phyloP scores from a whole-genome alignment of 78 protist species.

The Dictyostelium purpureum region DNA sequence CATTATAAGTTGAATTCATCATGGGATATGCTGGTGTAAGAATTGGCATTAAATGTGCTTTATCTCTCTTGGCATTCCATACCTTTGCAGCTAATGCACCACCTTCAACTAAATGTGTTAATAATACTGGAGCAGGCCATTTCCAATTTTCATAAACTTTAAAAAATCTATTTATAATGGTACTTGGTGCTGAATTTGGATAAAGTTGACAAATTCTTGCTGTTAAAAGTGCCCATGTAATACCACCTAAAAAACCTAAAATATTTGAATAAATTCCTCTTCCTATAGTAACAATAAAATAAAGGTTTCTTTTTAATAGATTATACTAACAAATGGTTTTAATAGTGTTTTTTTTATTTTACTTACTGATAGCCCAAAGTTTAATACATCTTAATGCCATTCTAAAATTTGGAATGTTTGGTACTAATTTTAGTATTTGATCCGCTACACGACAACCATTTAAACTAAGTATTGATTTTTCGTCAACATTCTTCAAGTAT shows the following conservation, averaged over 20 bases:
- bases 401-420: slow-evolving; percentile 90
- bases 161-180: slow-evolving; percentile 93
- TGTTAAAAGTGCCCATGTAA: slow-evolving; percentile 96
- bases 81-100: slow-evolving; percentile 40
- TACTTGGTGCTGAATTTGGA: slow-evolving; percentile 93
- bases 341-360: not conserved
- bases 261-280: slow-evolving; percentile 94
- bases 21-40: slow-evolving; percentile 98
- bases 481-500: slow-evolving; percentile 85
- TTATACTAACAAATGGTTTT: too few species aligned
- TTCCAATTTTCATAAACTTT: slow-evolving; percentile 86
- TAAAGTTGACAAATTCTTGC: slow-evolving; percentile 97
- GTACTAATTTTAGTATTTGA: slow-evolving; percentile 92
- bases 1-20: slow-evolving; percentile 96
- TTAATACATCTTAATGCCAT: slow-evolving; percentile 92
- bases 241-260: slow-evolving; percentile 97
- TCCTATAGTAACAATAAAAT: slow-evolving; percentile 9
- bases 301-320: not conserved
- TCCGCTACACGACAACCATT: slow-evolving; percentile 96
- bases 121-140: slow-evolving; percentile 84
- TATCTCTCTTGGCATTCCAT: slow-evolving; percentile 87
- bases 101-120: slow-evolving; percentile 67
- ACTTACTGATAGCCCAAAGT: slow-evolving; percentile 94
- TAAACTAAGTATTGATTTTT: slow-evolving; percentile 57
- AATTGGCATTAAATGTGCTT: slow-evolving; percentile 94